These are phyloP conservation scores for Schizopora paradoxa DNA, from an alignment of 1,284 basidiomycete species.

Conservation along the genomic window DNA sequence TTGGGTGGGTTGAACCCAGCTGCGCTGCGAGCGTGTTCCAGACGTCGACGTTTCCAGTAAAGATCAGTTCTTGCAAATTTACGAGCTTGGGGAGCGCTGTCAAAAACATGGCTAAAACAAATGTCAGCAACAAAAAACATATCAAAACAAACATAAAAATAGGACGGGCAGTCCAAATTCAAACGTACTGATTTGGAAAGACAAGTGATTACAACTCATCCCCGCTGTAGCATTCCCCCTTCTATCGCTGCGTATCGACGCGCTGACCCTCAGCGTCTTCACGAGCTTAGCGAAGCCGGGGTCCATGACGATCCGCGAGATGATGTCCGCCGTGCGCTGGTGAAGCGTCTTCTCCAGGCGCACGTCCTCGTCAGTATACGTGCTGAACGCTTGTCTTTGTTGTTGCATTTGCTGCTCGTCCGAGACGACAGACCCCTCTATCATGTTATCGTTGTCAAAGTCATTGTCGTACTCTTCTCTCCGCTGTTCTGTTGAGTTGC, in stretches of 20 bases:
- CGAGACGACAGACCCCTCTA: conserved; percentile 21
- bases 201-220: conserved; percentile 47
- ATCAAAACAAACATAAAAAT: neutral
- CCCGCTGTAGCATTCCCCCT: too few species aligned
- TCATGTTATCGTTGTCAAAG: conserved; percentile 11
- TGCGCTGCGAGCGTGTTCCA: conserved; percentile 47
- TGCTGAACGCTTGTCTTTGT: conserved; percentile 14
- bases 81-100: conserved; percentile 59
- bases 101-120: conserved; percentile 52
- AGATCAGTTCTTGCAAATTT: conserved; percentile 54
- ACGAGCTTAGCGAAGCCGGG: conserved; percentile 52
- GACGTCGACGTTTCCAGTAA: conserved; percentile 51
- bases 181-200: conserved; percentile 56
- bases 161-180: too few species aligned
- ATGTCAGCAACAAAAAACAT: neutral
- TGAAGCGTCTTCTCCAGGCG: conserved; percentile 45
- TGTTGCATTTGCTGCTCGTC: conserved; percentile 23
- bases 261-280: conserved; percentile 52
- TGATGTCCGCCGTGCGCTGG: conserved; percentile 64
- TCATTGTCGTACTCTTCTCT: conserved; percentile 10
- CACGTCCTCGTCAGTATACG: conserved; percentile 19
- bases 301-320: conserved; percentile 61
- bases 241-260: conserved; percentile 39
- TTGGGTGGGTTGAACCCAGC: conserved; percentile 46
- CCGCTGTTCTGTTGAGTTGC: too few species aligned